These are phyloP conservation scores for Micractinium sp. DNA, from an alignment of 139 green algal genomes.

Conservation along the genomic window DNA sequence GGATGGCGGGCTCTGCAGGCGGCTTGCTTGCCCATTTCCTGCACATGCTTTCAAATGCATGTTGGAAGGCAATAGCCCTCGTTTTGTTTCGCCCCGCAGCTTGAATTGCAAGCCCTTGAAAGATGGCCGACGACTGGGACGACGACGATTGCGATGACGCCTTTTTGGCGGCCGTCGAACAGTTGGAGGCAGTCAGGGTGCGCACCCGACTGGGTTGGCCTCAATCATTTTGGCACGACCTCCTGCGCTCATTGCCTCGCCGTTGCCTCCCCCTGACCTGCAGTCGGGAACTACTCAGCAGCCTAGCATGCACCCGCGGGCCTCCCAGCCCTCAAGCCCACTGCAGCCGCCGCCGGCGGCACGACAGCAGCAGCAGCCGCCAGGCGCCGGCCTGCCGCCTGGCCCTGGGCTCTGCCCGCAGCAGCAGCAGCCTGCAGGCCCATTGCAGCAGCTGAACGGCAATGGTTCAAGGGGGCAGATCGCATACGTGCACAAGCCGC, in stretches of 20 bases:
- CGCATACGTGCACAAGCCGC: not conserved
- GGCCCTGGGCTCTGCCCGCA: not conserved
- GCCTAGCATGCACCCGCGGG: not conserved
- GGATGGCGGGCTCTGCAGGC: not conserved
- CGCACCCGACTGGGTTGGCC: not conserved
- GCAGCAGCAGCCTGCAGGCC: not conserved
- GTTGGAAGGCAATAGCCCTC: not conserved
- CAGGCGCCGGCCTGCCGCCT: not conserved
- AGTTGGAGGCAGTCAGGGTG: conserved; percentile 5
- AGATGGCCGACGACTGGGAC: not conserved
- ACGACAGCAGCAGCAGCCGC: not conserved
- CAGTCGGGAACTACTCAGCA: not conserved
- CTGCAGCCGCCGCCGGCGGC: not conserved
- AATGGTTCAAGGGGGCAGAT: not conserved
- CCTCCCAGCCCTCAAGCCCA: conserved; percentile 4
- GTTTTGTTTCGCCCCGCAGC: not conserved
- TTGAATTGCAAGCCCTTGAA: not conserved
- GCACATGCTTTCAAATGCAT: not conserved
- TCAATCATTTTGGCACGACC: not conserved
- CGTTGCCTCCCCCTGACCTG: not conserved
- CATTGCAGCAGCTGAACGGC: conserved; percentile 13
- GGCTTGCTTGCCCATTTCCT: no score
- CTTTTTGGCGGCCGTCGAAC: not conserved
- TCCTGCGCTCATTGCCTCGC: no score
- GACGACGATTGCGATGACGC: conserved; percentile 11